Conservation (phyloP, 805 yeast genomes). For the Lachancea sp. region DNA sequence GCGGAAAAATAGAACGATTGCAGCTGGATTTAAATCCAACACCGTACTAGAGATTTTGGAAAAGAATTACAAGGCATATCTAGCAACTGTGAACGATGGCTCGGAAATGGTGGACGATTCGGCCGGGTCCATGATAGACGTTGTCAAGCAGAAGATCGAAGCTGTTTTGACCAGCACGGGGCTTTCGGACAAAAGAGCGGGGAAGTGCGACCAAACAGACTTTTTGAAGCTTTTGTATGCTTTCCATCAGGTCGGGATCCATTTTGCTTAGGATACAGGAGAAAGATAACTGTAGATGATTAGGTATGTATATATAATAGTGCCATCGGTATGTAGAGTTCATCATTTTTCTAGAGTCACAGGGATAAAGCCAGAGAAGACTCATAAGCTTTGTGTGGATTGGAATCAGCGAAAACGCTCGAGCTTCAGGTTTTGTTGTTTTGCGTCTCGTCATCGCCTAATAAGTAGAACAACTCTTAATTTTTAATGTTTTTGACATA, state of each 20-base stretch:
- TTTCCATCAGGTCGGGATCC: constrained; percentile 95
- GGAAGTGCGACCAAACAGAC: constrained; percentile 93
- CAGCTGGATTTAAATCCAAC: constrained; percentile 84
- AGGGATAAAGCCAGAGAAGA: no score
- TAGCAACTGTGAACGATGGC: constrained; percentile 45
- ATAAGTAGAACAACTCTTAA: no score
- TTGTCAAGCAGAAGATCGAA: constrained; percentile 63
- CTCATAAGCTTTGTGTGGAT: no score
- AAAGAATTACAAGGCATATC: constrained; percentile 76
- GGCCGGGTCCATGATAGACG: constrained; percentile 35
- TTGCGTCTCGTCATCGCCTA: no score
- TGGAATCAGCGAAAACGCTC: no score
- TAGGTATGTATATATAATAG: neutral
- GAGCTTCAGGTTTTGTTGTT: no score
- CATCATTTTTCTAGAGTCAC: no score
- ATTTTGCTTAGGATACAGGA: constrained; percentile 53
- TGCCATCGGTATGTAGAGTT: neutral
- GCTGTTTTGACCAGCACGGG: constrained; percentile 75
- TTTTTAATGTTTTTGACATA: no score
- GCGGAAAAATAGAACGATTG: constrained; percentile 85
- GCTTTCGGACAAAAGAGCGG: constrained; percentile 78
- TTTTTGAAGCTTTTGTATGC: constrained; percentile 81
- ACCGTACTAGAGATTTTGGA: constrained; percentile 78
- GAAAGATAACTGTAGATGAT: neutral
- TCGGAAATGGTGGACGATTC: constrained; percentile 37